These are phyloP conservation scores for Hysterangium stoloniferum DNA, from an alignment of 768 basidiomycete species.

Conservation along the genomic window DNA sequence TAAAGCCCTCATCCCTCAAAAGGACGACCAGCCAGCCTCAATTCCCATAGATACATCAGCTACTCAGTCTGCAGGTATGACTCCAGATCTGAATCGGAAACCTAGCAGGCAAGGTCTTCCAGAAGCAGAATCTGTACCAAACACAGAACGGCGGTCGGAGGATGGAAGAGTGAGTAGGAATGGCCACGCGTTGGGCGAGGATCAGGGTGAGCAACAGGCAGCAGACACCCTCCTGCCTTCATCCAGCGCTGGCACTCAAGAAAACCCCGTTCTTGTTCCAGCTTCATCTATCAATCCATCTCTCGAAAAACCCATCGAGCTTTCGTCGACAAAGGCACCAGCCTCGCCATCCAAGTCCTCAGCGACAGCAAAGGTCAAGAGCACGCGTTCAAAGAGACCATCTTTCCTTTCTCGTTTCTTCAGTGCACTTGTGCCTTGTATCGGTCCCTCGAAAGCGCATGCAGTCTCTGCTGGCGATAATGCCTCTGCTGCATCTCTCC, in stretches of 20 bases:
- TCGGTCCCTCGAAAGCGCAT: conserved; percentile 46
- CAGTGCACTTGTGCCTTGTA: conserved; percentile 57
- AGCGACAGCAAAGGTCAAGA: background rate
- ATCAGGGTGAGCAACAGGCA: conserved; percentile 5
- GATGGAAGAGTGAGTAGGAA: background rate
- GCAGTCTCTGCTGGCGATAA: conserved; percentile 11
- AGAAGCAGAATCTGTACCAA: background rate
- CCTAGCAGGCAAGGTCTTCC: background rate
- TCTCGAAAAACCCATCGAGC: conserved; percentile 3
- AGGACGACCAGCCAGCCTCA: background rate
- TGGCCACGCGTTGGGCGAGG: conserved; percentile 4
- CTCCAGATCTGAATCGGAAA: background rate
- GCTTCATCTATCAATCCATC: conserved; percentile 1
- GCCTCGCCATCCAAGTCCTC: background rate
- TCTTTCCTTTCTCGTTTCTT: conserved; percentile 56
- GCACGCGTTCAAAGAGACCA: conserved; percentile 25
- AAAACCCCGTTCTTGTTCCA: background rate
- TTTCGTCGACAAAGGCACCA: background rate
- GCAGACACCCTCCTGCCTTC: background rate
- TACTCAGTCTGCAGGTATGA: background rate
- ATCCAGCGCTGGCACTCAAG: conserved; percentile 7
- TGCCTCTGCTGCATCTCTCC: conserved; percentile 18
- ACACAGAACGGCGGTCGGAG: background rate
- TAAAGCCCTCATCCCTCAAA: background rate
- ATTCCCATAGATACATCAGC: background rate